Base-by-base conservation (phyloP, 108 stramenopile genomes). In the Nitzschia sp. region DNA sequence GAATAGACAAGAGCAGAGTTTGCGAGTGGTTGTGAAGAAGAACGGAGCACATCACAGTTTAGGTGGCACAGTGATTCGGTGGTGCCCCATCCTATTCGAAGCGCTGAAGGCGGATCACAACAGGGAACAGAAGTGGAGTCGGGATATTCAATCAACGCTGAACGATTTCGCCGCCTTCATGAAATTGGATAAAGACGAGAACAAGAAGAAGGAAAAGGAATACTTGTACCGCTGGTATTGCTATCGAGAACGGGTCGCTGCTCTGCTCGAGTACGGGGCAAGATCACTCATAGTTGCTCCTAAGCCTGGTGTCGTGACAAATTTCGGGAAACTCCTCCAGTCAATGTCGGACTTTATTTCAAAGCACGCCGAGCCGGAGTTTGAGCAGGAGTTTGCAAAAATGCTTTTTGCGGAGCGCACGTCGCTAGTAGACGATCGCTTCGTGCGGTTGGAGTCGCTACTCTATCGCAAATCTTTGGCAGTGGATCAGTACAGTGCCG, bases 61-160 rank as follows among this genome's bases (percentile, higher is more conserved):
- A 6, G 91, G 91, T 51, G 77, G 77, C 19, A 79, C 75, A 26
- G 74, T 83, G 13, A 64, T 92, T 27, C 73, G 85, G 28, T 92
- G 91, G 91, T 85, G 77, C 53, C 79, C 86, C 21, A 64, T 92
- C 21, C 65, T 92, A 2, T 89, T 85, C 59, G 84, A 92, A 35
- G 64, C 78, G 13, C 62, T 92, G 51, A 82, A 78, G 42, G 72
- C 75, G 18, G 91, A 92, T 49, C 38, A 87, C 6, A 60, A 67
- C 19, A 77, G 65, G 38, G 54, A 72, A 47, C 77, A 63, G 11
- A 26, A 25, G 1, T 89, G 86, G 88, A 78, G 81, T 72, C 38
- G 48, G 9, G 45, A 38, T 30, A 2, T 77, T 0, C 45, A 45
- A 8, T 42, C 48, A 25, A 46, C 59, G 2, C 28, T 59, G 13